A percentile compares a stretch with the other conserved stretches of the same genome.
Conservation (phyloP, 2,329 filamentous ascomycete genomes). For the Xylariales sp. region DNA sequence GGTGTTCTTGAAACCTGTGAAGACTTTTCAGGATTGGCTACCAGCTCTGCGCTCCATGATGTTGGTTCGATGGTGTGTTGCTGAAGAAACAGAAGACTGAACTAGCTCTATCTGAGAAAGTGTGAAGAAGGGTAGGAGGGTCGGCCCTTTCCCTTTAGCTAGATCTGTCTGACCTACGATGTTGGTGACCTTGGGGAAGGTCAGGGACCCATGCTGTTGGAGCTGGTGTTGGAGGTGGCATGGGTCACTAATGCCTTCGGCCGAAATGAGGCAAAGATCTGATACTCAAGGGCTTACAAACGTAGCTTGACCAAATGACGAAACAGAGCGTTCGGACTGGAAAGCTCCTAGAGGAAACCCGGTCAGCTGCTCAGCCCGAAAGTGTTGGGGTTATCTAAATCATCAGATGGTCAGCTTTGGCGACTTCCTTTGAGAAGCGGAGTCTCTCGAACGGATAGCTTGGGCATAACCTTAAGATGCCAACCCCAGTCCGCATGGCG, state of each 20-base stretch:
- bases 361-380: too few species aligned
- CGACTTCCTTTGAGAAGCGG: not conserved
- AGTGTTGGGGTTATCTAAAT: not conserved
- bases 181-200: conserved; percentile 12
- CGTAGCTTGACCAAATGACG: not conserved
- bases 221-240: conserved; percentile 1
- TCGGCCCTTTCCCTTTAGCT: conserved; percentile 15
- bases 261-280: not conserved
- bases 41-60: conserved; percentile 2
- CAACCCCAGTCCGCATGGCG: conserved; percentile 22
- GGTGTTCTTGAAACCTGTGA: conserved; percentile 11
- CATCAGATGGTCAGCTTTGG: too few species aligned
- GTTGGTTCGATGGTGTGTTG: conserved; percentile 10
- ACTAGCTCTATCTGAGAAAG: too few species aligned
- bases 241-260: not conserved
- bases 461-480: conserved; percentile 3
- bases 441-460: not conserved
- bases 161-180: conserved; percentile 10
- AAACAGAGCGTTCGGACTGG: not conserved
- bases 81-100: too few species aligned
- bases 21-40: conserved; percentile 15
- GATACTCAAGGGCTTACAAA: not conserved
- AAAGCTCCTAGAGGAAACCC: not conserved
- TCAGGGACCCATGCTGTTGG: conserved; percentile 9
- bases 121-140: conserved; percentile 18